Conservation (phyloP, 768 basidiomycete genomes). For the Tylopilus sp. region DNA sequence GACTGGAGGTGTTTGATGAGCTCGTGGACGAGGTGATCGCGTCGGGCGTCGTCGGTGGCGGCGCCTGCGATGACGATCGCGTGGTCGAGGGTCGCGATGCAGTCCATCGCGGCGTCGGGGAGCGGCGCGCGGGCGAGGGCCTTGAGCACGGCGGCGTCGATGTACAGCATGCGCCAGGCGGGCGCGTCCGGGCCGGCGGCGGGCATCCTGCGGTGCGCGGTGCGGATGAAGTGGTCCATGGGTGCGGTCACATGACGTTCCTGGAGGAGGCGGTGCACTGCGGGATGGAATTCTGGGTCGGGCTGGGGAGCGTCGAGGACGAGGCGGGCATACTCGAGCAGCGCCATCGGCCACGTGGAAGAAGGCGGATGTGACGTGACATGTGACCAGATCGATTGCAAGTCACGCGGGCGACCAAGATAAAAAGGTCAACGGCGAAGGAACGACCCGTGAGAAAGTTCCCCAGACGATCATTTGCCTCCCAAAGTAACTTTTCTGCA, state of each 20-base stretch:
- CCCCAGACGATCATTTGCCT: slow-evolving; percentile 45
- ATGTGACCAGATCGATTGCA: slow-evolving; percentile 34
- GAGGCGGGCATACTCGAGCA: slow-evolving; percentile 11
- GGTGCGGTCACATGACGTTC: not conserved
- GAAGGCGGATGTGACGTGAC: no score
- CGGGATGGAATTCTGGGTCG: slow-evolving; percentile 6
- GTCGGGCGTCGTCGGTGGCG: slow-evolving; percentile 55
- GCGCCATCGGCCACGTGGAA: slow-evolving; percentile 9
- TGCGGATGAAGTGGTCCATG: slow-evolving; percentile 39
- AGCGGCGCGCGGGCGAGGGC: slow-evolving; percentile 38
- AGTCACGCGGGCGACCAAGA: slow-evolving; percentile 47
- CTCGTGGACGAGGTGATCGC: slow-evolving; percentile 54
- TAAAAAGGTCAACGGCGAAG: slow-evolving; percentile 58
- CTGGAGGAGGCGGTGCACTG: not conserved
- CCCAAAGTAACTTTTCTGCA: slow-evolving; percentile 40
- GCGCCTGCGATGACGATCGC: slow-evolving; percentile 80
- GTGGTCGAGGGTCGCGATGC: slow-evolving; percentile 66
- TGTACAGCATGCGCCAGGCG: slow-evolving; percentile 68
- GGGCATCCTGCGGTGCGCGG: slow-evolving; percentile 52
- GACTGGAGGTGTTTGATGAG: slow-evolving; percentile 63
- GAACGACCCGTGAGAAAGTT: slow-evolving; percentile 46
- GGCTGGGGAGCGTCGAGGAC: slow-evolving; percentile 8
- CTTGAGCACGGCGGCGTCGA: slow-evolving; percentile 66
- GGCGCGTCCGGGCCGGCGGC: slow-evolving; percentile 22
- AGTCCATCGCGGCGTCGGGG: slow-evolving; percentile 31